Percentiles rank a stretch among this genome's conserved stretches.
Conservation (phyloP, 2,329 filamentous ascomycete species). For the Cytospora chrysosperma region DNA sequence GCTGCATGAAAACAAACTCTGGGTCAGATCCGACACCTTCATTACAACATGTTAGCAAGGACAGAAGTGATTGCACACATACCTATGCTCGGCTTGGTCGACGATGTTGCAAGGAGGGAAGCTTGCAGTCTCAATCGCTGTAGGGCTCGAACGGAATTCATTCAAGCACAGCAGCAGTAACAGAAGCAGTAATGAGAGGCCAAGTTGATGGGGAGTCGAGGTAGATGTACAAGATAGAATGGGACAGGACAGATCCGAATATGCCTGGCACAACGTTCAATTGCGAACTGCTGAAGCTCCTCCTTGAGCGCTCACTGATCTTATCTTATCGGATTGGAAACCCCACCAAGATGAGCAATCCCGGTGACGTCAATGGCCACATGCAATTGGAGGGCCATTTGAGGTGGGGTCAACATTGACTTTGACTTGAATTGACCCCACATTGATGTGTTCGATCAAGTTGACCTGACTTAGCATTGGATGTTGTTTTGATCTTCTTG, state of each 20-base stretch:
- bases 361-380: background rate
- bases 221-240: background rate
- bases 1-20: conserved; percentile 3
- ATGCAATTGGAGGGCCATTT: too few relatives aligned
- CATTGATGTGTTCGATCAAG: too few relatives aligned
- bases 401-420: too few relatives aligned
- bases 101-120: conserved; percentile 29
- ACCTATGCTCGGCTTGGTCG: conserved; percentile 16
- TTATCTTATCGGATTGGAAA: background rate
- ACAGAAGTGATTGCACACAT: background rate
- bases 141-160: conserved; percentile 33
- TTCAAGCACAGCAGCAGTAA: conserved; percentile 20
- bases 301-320: background rate
- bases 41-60: too few relatives aligned
- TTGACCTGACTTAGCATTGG: too few relatives aligned
- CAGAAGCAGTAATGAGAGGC: too few relatives aligned
- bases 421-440: too few relatives aligned
- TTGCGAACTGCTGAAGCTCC: background rate
- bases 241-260: background rate
- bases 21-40: background rate
- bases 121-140: conserved; percentile 32
- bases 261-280: background rate
- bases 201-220: background rate
- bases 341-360: background rate
- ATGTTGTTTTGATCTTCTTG: too few relatives aligned